A percentile compares a stretch with the other conserved stretches of the same genome.
Conservation (phyloP, 768 basidiomycete genomes). For the Strobilomyces confusus region DNA sequence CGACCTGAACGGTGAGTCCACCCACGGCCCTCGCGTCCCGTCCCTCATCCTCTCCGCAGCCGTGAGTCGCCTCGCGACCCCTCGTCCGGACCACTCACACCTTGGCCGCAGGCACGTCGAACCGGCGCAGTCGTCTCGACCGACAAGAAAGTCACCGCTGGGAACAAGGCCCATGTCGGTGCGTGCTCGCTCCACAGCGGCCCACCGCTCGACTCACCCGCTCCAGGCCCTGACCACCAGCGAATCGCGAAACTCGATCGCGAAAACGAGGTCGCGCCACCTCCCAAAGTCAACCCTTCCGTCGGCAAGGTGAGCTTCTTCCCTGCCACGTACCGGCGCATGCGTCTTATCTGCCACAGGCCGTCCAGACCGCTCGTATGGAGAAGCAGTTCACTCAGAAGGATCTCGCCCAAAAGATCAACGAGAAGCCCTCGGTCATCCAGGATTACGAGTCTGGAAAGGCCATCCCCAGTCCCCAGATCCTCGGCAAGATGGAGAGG, state of each 20-base stretch:
- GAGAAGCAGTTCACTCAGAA: slow-evolving; percentile 84
- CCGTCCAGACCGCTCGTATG: slow-evolving; percentile 76
- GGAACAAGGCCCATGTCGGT: slow-evolving; percentile 80
- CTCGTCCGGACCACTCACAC: slow-evolving; percentile 12
- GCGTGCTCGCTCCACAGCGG: slow-evolving; percentile 8
- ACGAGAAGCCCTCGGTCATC: slow-evolving; percentile 85
- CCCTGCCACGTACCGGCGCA: neutral
- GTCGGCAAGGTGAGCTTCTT: slow-evolving; percentile 61
- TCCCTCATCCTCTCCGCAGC: slow-evolving; percentile 37
- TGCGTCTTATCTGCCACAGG: slow-evolving; percentile 39
- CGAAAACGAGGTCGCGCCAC: slow-evolving; percentile 94
- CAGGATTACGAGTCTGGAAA: slow-evolving; percentile 89
- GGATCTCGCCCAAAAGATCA: slow-evolving; percentile 88
- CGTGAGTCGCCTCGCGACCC: slow-evolving; percentile 37
- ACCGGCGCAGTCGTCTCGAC: slow-evolving; percentile 74
- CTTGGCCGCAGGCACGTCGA: slow-evolving; percentile 57
- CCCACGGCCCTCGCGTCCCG: neutral
- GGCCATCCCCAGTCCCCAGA: slow-evolving; percentile 82
- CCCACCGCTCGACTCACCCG: neutral
- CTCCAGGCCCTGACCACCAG: slow-evolving; percentile 86
- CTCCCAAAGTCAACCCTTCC: slow-evolving; percentile 66
- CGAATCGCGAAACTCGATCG: slow-evolving; percentile 91
- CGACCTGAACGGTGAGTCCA: slow-evolving; percentile 49
- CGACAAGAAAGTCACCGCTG: slow-evolving; percentile 68
- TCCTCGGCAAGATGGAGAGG: slow-evolving; percentile 87